Conservation (phyloP, 2,329 filamentous ascomycete species). For the Tympanopsis confertula region DNA sequence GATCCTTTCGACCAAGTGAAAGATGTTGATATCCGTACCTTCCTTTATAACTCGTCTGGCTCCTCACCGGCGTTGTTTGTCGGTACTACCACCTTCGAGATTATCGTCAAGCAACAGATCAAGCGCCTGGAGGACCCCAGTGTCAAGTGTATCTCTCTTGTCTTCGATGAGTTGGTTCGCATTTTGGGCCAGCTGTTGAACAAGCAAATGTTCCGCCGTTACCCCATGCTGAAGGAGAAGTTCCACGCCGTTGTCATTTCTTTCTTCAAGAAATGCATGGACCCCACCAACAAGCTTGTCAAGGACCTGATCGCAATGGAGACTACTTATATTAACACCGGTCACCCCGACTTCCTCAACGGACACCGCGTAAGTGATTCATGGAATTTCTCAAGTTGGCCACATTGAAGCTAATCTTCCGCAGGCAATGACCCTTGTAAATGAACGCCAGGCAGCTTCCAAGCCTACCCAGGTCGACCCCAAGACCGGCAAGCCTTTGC, state of each 20-base stretch:
- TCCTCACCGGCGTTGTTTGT: conserved; percentile 94
- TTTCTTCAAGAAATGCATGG: conserved; percentile 98
- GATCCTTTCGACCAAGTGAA: conserved; percentile 97
- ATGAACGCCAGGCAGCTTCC: conserved; percentile 70
- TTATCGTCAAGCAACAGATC: conserved; percentile 98
- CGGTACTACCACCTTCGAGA: conserved; percentile 92
- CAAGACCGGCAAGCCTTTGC: conserved; percentile 92
- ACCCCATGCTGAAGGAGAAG: conserved; percentile 92
- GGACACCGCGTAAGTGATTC: conserved; percentile 62
- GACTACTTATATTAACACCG: conserved; percentile 94
- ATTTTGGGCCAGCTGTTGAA: conserved; percentile 81
- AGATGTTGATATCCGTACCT: conserved; percentile 91
- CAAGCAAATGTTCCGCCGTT: conserved; percentile 84
- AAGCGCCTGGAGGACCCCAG: conserved; percentile 91
- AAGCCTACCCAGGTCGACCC: conserved; percentile 94
- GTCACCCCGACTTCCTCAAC: conserved; percentile 93
- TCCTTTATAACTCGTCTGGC: conserved; percentile 98
- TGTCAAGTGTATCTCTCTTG: conserved; percentile 90
- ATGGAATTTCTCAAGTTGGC: not conserved
- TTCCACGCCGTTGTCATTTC: conserved; percentile 82
- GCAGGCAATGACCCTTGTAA: conserved; percentile 85
- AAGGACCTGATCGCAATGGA: conserved; percentile 91
- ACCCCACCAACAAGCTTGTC: conserved; percentile 95
- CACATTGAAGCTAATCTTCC: not conserved
- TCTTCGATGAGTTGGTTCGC: conserved; percentile 93